Evolutionary conservation across 2,329 filamentous ascomycete genomes (phyloP).

Genomic region (Botrytis galanthina): DNA sequence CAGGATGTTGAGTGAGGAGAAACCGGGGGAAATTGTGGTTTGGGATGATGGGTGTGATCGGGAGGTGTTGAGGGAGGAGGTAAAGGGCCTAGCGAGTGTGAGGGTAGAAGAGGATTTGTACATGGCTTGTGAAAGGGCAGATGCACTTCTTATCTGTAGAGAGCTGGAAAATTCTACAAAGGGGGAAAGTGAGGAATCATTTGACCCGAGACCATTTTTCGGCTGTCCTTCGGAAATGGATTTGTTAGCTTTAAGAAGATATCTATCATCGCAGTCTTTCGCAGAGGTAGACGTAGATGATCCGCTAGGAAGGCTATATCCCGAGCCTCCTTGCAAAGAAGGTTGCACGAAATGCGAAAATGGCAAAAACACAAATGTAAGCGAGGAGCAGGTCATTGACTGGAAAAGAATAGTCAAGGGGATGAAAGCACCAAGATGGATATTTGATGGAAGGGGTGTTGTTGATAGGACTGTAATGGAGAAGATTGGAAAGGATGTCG

Average conservation of each 20-base stretch:
- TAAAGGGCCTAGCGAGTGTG: conserved; percentile 37
- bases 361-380: background rate
- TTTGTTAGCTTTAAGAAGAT: background rate
- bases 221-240: background rate
- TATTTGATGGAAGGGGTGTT: conserved; percentile 48
- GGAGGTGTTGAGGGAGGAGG: conserved; percentile 43
- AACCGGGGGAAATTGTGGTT: conserved; percentile 61
- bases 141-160: conserved; percentile 51
- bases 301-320: conserved; percentile 23
- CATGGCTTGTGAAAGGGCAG: conserved; percentile 45
- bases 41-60: conserved; percentile 59
- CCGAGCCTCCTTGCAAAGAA: conserved; percentile 33
- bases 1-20: conserved; percentile 62
- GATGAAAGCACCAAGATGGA: conserved; percentile 48
- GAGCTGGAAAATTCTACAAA: conserved; percentile 44
- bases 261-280: background rate
- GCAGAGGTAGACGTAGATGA: background rate
- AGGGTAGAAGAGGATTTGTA: conserved; percentile 45
- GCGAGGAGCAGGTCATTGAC: conserved; percentile 39
- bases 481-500: conserved; percentile 29
- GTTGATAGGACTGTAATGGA: conserved; percentile 34
- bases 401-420: conserved; percentile 46
- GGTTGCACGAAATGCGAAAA: conserved; percentile 40
- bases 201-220: conserved; percentile 32
- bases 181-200: background rate